Conservation (phyloP, 2,329 filamentous ascomycete genomes). For the Fusarium lateritium region DNA sequence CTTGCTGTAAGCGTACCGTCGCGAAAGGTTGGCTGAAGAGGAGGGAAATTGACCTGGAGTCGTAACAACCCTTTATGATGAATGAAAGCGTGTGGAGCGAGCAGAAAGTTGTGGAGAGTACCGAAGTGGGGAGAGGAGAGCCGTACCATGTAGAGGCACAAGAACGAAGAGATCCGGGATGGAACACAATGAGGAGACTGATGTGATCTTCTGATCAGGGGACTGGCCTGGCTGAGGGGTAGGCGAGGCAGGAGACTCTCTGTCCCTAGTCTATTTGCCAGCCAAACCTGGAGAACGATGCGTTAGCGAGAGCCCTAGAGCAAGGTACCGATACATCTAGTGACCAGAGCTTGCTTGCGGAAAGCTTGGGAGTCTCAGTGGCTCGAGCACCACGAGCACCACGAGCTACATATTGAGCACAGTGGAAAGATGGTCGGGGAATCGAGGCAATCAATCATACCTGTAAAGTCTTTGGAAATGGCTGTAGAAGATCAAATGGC, state of each 20-base stretch:
- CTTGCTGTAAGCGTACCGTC: conserved; percentile 34
- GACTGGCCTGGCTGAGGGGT: conserved; percentile 36
- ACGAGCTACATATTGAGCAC: conserved; percentile 19
- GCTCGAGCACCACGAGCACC: conserved; percentile 31
- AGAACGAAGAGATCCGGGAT: conserved; percentile 30
- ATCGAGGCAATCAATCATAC: conserved; percentile 16
- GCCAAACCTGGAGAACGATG: conserved; percentile 45
- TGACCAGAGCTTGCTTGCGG: conserved; percentile 37
- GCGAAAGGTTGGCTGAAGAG: conserved; percentile 27
- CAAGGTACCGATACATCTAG: conserved; percentile 45
- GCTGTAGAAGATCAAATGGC: neutral
- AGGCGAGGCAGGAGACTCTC: conserved; percentile 34
- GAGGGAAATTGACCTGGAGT: conserved; percentile 33
- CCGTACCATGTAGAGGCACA: conserved; percentile 21
- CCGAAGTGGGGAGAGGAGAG: conserved; percentile 38
- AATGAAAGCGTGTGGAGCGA: conserved; percentile 37
- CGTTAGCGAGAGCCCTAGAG: conserved; percentile 45
- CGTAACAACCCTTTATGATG: conserved; percentile 37
- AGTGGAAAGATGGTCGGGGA: neutral
- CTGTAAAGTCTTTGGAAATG: conserved; percentile 7
- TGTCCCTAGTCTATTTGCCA: conserved; percentile 42
- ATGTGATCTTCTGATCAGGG: conserved; percentile 44
- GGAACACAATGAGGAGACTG: conserved; percentile 34
- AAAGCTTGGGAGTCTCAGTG: conserved; percentile 34
- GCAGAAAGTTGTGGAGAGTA: conserved; percentile 33